Evolutionary conservation across 176 grass and related monocot genomes (phyloP).

Genomic region (Bothriochloa decipiens): DNA sequence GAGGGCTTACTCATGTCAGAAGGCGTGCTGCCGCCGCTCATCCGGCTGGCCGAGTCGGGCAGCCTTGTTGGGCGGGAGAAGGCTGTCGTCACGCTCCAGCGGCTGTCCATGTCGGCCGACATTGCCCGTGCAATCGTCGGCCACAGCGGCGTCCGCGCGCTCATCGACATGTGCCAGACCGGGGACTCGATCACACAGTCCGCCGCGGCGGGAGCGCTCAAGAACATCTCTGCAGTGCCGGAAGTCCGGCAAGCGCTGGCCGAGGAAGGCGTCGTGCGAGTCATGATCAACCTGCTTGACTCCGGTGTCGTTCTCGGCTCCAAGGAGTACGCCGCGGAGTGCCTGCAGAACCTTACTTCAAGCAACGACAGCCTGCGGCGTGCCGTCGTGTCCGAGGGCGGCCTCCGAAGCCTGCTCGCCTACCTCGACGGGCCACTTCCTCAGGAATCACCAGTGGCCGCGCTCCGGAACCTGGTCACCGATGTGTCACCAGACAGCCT

Average conservation of each 20-base stretch:
- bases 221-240: constrained; percentile 81
- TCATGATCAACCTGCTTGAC: constrained; percentile 87
- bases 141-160: constrained; percentile 75
- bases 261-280: constrained; percentile 83
- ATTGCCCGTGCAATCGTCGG: constrained; percentile 77
- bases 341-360: constrained; percentile 78
- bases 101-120: constrained; percentile 74
- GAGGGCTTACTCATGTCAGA: constrained; percentile 77
- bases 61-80: constrained; percentile 86
- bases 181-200: constrained; percentile 87
- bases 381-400: constrained; percentile 75
- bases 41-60: constrained; percentile 78
- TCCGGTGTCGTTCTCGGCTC: constrained; percentile 70
- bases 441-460: constrained; percentile 71
- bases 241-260: constrained; percentile 76
- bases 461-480: constrained; percentile 75
- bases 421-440: constrained; percentile 82
- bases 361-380: constrained; percentile 76
- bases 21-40: constrained; percentile 75
- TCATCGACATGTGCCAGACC: constrained; percentile 86
- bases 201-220: constrained; percentile 66
- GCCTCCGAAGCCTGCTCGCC: constrained; percentile 75
- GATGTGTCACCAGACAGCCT: constrained; percentile 68
- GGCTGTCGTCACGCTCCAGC: constrained; percentile 85
- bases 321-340: constrained; percentile 95